Percentiles rank a stretch among this genome's conserved stretches.
phyloP scores from a whole-genome alignment of 2,329 filamentous ascomycete species.

The Colletotrichum lini region DNA sequence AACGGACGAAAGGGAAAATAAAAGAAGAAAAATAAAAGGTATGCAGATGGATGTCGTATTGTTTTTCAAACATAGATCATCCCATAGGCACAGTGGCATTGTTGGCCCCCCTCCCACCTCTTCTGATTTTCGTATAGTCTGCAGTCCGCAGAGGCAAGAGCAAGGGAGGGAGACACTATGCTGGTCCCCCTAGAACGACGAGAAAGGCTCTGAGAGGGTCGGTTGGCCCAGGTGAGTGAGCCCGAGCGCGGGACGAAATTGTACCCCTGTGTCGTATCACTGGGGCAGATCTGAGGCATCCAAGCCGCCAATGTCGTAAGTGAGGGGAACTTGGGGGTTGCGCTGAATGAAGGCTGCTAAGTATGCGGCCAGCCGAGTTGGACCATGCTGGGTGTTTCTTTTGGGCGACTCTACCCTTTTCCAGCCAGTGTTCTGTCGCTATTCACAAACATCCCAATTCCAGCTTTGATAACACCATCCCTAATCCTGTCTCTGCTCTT shows the following conservation, averaged over 20 bases:
- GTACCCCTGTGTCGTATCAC: slow-evolving; percentile 37
- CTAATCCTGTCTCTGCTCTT: too few species aligned
- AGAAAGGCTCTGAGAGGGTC: slow-evolving; percentile 3
- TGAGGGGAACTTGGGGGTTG: slow-evolving; percentile 1
- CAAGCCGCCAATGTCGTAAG: slow-evolving; percentile 40
- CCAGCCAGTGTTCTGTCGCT: too few species aligned
- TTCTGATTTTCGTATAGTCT: slow-evolving; percentile 5
- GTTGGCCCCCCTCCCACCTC: background rate
- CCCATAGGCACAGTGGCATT: slow-evolving; percentile 27
- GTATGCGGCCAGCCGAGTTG: background rate
- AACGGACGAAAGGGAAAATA: background rate
- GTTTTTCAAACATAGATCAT: slow-evolving; percentile 27
- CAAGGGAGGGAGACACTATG: too few species aligned
- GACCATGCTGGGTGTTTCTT: slow-evolving; percentile 15
- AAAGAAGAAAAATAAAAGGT: background rate
- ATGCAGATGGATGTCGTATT: slow-evolving; percentile 21
- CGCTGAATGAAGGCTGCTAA: background rate
- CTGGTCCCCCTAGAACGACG: too few species aligned
- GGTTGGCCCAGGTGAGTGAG: slow-evolving; percentile 7
- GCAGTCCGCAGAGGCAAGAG: slow-evolving; percentile 4
- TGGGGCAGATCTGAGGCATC: slow-evolving; percentile 40
- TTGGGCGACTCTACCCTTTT: background rate
- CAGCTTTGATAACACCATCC: too few species aligned
- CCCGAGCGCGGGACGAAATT: slow-evolving; percentile 16
- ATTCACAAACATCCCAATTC: too few species aligned